A percentile compares a stretch with the other conserved stretches of the same genome.
Evolutionary conservation across 495 filamentous ascomycete species (phyloP).

Genomic region (Hypoxylon subgilvum): DNA sequence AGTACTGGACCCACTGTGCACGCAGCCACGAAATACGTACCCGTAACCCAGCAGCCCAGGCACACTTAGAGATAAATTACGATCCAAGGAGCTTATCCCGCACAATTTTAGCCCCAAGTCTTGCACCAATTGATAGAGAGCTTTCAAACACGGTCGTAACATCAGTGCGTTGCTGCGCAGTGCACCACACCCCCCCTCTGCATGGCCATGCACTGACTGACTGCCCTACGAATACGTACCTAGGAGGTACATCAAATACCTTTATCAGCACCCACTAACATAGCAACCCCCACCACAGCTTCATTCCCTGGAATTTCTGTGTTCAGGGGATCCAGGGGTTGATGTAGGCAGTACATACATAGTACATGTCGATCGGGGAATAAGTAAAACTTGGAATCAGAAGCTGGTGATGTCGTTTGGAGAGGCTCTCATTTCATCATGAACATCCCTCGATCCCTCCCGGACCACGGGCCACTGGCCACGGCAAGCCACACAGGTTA

Average conservation of each 20-base stretch:
- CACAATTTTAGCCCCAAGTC: slow-evolving; percentile 36
- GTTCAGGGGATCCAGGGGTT: slow-evolving; percentile 8
- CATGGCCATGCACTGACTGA: neutral
- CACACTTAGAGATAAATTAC: slow-evolving; percentile 15
- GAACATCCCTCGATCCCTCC: slow-evolving; percentile 7
- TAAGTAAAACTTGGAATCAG: slow-evolving; percentile 25
- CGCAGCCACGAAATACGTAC: no score
- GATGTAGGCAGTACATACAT: slow-evolving; percentile 14
- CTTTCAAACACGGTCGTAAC: slow-evolving; percentile 36
- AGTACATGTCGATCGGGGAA: neutral
- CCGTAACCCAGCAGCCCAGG: no score
- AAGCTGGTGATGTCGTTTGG: slow-evolving; percentile 30
- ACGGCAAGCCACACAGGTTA: slow-evolving; percentile 11
- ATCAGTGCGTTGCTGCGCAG: slow-evolving; percentile 23
- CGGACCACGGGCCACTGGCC: no score
- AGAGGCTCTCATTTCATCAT: slow-evolving; percentile 37
- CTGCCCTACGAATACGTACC: neutral
- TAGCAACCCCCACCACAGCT: slow-evolving; percentile 25
- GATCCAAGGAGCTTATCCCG: slow-evolving; percentile 31
- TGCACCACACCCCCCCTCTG: neutral
- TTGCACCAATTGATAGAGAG: slow-evolving; percentile 32
- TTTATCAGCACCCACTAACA: neutral
- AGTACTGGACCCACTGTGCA: no score
- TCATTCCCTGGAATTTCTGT: slow-evolving; percentile 37
- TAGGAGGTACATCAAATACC: slow-evolving; percentile 4